Evolutionary conservation across 129 eudicot genomes (phyloP).

Genomic region (Chrysanthemum seticuspe): DNA sequence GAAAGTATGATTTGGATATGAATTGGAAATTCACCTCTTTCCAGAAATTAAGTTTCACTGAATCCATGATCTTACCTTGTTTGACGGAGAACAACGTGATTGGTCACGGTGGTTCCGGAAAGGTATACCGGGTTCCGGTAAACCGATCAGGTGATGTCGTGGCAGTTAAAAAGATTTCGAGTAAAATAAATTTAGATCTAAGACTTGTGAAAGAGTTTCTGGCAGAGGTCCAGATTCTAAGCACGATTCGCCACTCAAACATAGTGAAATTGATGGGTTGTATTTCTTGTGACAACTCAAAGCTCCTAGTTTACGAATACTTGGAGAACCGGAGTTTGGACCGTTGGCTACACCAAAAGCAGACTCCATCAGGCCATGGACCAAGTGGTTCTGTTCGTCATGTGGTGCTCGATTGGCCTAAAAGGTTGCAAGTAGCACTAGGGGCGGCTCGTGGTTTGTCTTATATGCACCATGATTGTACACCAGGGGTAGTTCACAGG

Average conservation of each 20-base stretch:
- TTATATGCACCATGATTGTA: constrained; percentile 85
- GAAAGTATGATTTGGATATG: constrained; percentile 30
- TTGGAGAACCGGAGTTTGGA: constrained; percentile 75
- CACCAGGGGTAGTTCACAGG: constrained; percentile 70
- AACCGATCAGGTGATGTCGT: constrained; percentile 49
- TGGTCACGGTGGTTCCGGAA: constrained; percentile 93
- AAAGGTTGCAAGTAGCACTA: constrained; percentile 67
- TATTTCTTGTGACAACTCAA: constrained; percentile 60
- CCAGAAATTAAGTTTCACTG: constrained; percentile 68
- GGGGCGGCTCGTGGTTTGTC: constrained; percentile 81
- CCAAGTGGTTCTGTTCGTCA: constrained; percentile 39
- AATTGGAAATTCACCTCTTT: constrained; percentile 79
- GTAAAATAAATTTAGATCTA: constrained; percentile 38
- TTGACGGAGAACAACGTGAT: constrained; percentile 65
- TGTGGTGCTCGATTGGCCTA: constrained; percentile 68
- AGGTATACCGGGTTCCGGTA: constrained; percentile 58
- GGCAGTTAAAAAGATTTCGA: constrained; percentile 80
- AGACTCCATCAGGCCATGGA: constrained; percentile 20
- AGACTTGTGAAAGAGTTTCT: constrained; percentile 65
- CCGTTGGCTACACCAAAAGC: constrained; percentile 64
- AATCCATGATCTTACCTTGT: constrained; percentile 51
- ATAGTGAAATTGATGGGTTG: constrained; percentile 80
- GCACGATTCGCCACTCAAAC: constrained; percentile 67
- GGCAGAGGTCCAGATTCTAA: constrained; percentile 67
- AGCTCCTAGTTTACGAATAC: constrained; percentile 76